phyloP scores from a whole-genome alignment of 1,139 yeast species.

The Chernovozyma sophiae-reginae region DNA sequence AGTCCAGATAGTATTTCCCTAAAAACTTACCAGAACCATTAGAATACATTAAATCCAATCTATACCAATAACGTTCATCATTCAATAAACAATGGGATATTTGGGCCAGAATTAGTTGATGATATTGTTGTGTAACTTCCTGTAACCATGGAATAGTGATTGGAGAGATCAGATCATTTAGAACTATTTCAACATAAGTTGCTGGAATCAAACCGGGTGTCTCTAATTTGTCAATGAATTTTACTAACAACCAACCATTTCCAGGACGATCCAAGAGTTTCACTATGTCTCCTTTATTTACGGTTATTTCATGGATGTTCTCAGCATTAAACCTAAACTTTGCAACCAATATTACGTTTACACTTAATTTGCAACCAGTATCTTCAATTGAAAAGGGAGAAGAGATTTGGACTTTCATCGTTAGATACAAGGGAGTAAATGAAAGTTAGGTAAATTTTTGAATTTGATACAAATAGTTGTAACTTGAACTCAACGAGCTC shows the following conservation, averaged over 20 bases:
- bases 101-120: slow-evolving; percentile 1
- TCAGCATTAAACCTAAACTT: slow-evolving; percentile 36
- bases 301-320: slow-evolving; percentile 27
- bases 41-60: slow-evolving; percentile 34
- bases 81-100: slow-evolving; percentile 22
- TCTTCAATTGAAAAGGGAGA: slow-evolving; percentile 4
- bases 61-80: slow-evolving; percentile 39
- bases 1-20: slow-evolving; percentile 42
- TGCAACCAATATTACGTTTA: slow-evolving; percentile 35
- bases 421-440: no score
- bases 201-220: slow-evolving; percentile 42
- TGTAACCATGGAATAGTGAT: slow-evolving; percentile 36
- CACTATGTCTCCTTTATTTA: slow-evolving; percentile 37
- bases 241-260: slow-evolving; percentile 44
- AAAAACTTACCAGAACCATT: slow-evolving; percentile 27
- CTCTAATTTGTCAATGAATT: slow-evolving; percentile 34
- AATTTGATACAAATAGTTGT: no score
- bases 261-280: slow-evolving; percentile 36
- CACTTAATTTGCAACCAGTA: slow-evolving; percentile 3
- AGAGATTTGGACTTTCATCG: slow-evolving; percentile 4
- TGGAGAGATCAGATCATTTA: slow-evolving; percentile 37
- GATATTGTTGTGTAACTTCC: slow-evolving; percentile 9
- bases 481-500: no score
- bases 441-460: no score
- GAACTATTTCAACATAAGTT: slow-evolving; percentile 42